phyloP scores from a whole-genome alignment of 192 early-diverging fungal genomes.

The Linnemannia elongata region DNA sequence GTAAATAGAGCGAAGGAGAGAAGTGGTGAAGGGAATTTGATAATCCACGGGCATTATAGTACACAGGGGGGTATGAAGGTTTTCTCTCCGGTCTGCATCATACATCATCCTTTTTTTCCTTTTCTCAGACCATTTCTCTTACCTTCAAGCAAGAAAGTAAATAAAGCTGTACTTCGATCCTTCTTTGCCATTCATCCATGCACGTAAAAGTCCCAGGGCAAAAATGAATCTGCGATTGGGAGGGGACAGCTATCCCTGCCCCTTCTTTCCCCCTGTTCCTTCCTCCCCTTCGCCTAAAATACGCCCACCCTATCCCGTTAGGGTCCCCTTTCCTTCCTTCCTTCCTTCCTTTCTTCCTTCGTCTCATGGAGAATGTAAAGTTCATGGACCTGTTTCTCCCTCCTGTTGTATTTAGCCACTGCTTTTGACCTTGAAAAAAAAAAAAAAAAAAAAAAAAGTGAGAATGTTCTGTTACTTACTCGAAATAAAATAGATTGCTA shows the following conservation, averaged over 20 bases:
- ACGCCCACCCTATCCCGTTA: neutral
- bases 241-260: neutral
- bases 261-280: neutral
- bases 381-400: neutral
- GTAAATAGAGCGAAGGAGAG: neutral
- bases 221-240: neutral
- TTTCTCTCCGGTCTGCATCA: neutral
- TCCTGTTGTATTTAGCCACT: neutral
- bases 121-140: neutral
- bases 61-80: neutral
- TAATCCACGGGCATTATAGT: neutral
- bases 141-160: neutral
- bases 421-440: too few relatives aligned
- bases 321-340: neutral
- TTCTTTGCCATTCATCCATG: neutral
- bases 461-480: too few relatives aligned
- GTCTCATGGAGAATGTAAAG: neutral
- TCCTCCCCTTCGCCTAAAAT: neutral
- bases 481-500: neutral
- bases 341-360: too few relatives aligned
- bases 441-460: too few relatives aligned
- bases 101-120: neutral
- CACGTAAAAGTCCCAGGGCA: neutral
- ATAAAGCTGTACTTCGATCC: neutral
- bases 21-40: neutral